Evolutionary conservation across 768 basidiomycete species (phyloP).

Genomic region (Trametes gibbosa): DNA sequence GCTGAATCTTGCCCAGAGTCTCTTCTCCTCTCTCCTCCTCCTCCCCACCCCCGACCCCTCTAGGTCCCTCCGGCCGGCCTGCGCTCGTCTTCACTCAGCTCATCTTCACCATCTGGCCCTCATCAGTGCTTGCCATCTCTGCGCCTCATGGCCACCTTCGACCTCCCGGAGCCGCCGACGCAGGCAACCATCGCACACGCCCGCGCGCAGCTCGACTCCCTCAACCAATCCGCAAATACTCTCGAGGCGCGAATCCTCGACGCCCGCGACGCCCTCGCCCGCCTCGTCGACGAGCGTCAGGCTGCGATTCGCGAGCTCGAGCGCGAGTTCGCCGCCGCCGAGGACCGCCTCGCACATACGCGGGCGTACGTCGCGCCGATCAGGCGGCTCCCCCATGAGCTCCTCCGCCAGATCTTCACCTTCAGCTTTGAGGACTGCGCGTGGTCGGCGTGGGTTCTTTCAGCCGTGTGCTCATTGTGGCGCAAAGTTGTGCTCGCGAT

Average conservation of each 20-base stretch:
- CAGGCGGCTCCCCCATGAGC: constrained; percentile 64
- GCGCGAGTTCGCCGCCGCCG: constrained; percentile 44
- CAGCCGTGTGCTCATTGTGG: constrained; percentile 69
- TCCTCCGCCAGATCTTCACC: constrained; percentile 71
- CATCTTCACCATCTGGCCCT: neutral
- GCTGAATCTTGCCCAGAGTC: too few species aligned
- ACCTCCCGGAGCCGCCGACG: constrained; percentile 60
- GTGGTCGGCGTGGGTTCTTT: constrained; percentile 74
- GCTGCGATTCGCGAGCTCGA: constrained; percentile 53
- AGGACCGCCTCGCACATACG: constrained; percentile 47
- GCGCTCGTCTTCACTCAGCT: neutral
- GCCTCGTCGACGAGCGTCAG: constrained; percentile 55
- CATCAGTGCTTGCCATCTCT: neutral
- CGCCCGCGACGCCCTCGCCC: constrained; percentile 55
- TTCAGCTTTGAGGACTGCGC: constrained; percentile 67
- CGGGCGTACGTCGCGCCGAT: constrained; percentile 73
- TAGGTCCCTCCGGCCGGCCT: too few species aligned
- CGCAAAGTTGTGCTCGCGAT: constrained; percentile 60
- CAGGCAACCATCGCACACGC: constrained; percentile 51
- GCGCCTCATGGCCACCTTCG: constrained; percentile 27
- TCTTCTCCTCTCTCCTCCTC: neutral
- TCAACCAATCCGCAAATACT: constrained; percentile 26
- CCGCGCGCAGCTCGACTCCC: constrained; percentile 40
- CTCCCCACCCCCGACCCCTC: neutral
- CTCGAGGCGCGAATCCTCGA: constrained; percentile 48